Evolutionary conservation across 257 asterid species (phyloP).

Genomic region (Vinca minor): DNA sequence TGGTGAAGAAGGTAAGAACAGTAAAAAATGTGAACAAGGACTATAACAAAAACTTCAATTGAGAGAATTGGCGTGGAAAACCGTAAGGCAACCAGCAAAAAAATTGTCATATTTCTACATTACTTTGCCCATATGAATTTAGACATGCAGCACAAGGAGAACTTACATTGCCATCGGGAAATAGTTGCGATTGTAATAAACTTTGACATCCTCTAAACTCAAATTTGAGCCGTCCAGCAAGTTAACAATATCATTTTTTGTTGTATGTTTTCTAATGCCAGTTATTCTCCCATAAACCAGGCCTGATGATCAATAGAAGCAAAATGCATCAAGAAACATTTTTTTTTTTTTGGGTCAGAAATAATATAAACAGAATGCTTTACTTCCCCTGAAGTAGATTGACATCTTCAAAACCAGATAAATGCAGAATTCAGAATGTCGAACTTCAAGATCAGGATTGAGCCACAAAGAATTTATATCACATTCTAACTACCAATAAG

Average conservation of each 20-base stretch:
- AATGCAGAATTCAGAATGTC: not conserved
- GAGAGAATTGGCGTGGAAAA: not conserved
- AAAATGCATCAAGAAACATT: not conserved
- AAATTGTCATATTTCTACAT: not conserved
- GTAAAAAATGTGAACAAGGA: not conserved
- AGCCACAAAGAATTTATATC: not conserved
- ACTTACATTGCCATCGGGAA: slow-evolving; percentile 39
- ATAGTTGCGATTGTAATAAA: slow-evolving; percentile 35
- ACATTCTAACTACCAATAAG: no score
- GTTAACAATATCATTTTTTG: slow-evolving; percentile 43
- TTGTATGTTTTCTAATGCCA: slow-evolving; percentile 40
- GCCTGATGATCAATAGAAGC: slow-evolving; percentile 26
- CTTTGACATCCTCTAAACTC: slow-evolving; percentile 45
- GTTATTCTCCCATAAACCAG: slow-evolving; percentile 31
- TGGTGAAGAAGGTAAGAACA: not conserved
- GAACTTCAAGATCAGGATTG: not conserved
- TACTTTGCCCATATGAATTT: slow-evolving; percentile 3
- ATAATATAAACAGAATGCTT: not conserved
- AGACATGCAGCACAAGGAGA: slow-evolving; percentile 9
- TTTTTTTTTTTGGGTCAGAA: not conserved
- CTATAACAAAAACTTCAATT: not conserved
- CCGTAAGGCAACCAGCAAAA: no score
- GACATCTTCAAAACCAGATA: no score
- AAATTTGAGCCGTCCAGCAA: slow-evolving; percentile 35
- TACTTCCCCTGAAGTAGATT: not conserved